Evolutionary conservation across 345 rosid species (phyloP), one percentile per base, ranked within the genome.

Genomic region (Populus davidiana): DNA sequence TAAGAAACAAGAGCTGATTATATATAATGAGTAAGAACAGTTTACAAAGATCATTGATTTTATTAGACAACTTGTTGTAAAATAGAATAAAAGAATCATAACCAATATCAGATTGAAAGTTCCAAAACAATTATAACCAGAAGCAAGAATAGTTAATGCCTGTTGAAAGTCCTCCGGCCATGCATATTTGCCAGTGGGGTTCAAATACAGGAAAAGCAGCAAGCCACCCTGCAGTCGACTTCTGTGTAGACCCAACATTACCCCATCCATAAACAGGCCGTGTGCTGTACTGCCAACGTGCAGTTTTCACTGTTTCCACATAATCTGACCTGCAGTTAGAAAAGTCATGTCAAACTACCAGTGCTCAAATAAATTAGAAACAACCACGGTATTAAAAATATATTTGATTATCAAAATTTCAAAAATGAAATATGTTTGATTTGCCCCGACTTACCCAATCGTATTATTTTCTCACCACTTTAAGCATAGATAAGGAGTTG

Each of bases 151-250:
- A 74, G 83, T 36, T 54, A 69, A 80, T 72, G 85, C 99, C 99
- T 81, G 98, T 95, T 84, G 99, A 95, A 78, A 95, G 98, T 79
- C 99, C 98, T 73, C 92, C 92, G 6, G 96, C 99, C 98, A 95
- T 90, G 91, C 99, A 93, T 79, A 92, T 80, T 89, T 95, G 99
- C 99, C 99, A 95, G 73, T 95, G 99, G 75, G 99, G 99, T 89
- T 95, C 99, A 76, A 95, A 95, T 72, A 95, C 90, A 74, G 99
- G 98, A 83, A 95, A 90, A 78, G 91, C 99, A 27, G 99, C 99
- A 77, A 87, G 91, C 99, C 99, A 95, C 71, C 99, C 98, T 17
- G 99, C 99, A 18, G 99, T 90, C 20, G 99, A 89, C 87, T 91
- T 92, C 86, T 93, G 99, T 72, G 84, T 83, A 52, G 87, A 80